Base-by-base conservation (phyloP, 2,329 filamentous ascomycete species). In the Cadophora malorum region DNA sequence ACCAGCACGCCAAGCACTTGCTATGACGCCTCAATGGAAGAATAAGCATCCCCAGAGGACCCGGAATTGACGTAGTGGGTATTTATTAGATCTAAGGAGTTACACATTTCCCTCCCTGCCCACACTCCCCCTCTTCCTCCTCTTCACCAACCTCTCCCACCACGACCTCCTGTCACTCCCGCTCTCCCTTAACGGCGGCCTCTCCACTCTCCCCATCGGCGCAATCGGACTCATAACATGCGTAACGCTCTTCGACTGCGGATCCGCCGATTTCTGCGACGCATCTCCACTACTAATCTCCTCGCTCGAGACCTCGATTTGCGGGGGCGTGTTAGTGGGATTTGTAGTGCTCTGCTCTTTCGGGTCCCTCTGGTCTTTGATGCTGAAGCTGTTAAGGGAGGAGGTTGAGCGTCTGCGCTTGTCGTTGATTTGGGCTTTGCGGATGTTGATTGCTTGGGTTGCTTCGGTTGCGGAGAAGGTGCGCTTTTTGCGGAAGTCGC, bases 381-480 rank as follows among this genome's bases (percentile, higher is more conserved):
- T 55, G 25, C 23, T 53, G 31, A 50, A 45, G 25, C 49, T 53
- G 33, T 28, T 52, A 8, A 63, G 33, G 10, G 61, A 63, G 16
- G 31, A 25, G 19, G 61, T 53, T 23, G 47, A 63, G 8, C 33
- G 61, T 19, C 23, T 41, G 12, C 33, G n/a, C 16, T 12, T 16
- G 33, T 23, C 25, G 4, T 63, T 25, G 9, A 53, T 53, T 31
- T 63, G 61, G 1, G 60, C 61, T 55, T 64, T 52, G 19, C 66
- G 66, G 45, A 64, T 67, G 14, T 64, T 50, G 53, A 67, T 64
- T 31, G 60, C 66, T n/a, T 49, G 61, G 23, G 38, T 45, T 16
- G 66, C 61, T 61, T 67, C 64, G n/a, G 47, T 33, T 8, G n/a
- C 58, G 38, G 64, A 62, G 38, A 66, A 45, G 8, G 64, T 55